These are phyloP conservation scores for Diplocarpon mali DNA, from an alignment of 2,329 filamentous ascomycete genomes.

Conservation along the genomic window DNA sequence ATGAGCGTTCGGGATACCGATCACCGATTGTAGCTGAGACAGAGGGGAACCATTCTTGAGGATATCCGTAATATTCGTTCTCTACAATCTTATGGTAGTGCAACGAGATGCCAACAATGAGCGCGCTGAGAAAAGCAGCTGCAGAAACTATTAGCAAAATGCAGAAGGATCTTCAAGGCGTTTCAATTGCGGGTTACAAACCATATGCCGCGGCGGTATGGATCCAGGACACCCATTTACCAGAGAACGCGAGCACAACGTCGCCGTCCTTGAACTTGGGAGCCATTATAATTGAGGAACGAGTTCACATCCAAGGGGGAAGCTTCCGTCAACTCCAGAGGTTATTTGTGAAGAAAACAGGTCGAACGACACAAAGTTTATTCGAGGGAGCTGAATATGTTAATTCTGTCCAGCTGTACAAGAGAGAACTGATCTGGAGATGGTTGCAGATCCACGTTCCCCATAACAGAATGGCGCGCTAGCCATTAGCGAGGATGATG, in stretches of 20 bases:
- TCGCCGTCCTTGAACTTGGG: constrained; percentile 45
- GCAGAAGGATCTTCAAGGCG: background rate
- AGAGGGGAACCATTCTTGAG: constrained; percentile 92
- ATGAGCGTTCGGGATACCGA: constrained; percentile 87
- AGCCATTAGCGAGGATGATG: background rate
- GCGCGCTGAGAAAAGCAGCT: constrained; percentile 79
- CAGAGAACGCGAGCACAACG: constrained; percentile 57
- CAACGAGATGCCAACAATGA: constrained; percentile 67
- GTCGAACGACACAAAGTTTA: too few relatives aligned
- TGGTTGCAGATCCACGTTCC: too few relatives aligned
- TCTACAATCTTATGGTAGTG: constrained; percentile 97
- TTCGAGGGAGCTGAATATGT: too few relatives aligned
- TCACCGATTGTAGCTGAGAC: constrained; percentile 96
- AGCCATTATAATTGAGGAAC: constrained; percentile 29
- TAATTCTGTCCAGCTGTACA: too few relatives aligned
- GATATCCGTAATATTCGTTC: constrained; percentile 93
- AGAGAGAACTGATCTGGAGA: too few relatives aligned
- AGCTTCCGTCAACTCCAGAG: constrained; percentile 21
- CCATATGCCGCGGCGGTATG: constrained; percentile 79
- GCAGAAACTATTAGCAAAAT: constrained; percentile 14
- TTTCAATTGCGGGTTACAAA: constrained; percentile 31
- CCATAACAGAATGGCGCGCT: too few relatives aligned
- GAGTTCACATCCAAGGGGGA: constrained; percentile 24
- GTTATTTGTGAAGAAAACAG: constrained; percentile 1
- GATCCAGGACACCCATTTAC: constrained; percentile 79